Evolutionary conservation across 139 green algal species (phyloP).

Genomic region (Nannochloris sp.): DNA sequence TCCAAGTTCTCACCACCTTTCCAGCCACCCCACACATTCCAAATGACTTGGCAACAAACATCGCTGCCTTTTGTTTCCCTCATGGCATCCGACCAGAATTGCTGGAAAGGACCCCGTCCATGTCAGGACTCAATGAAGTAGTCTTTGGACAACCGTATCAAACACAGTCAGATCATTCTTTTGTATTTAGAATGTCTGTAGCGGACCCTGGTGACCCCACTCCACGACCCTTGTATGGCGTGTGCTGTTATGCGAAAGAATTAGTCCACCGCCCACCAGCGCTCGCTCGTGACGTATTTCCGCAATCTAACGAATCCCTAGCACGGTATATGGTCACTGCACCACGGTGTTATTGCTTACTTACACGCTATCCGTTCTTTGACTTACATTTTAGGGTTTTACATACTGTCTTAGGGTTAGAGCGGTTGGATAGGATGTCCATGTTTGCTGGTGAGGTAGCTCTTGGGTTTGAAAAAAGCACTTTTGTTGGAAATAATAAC

Average conservation of each 20-base stretch:
- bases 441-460: slow-evolving; percentile 40
- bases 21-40: not conserved
- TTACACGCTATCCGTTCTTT: slow-evolving; percentile 84
- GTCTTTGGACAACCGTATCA: slow-evolving; percentile 56
- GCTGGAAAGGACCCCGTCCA: slow-evolving; percentile 58
- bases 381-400: slow-evolving; percentile 84
- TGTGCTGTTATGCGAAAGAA: slow-evolving; percentile 73
- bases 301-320: slow-evolving; percentile 39
- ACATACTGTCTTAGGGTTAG: slow-evolving; percentile 64
- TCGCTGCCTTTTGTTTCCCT: slow-evolving; percentile 72
- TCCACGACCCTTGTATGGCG: slow-evolving; percentile 62
- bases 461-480: too few relatives aligned
- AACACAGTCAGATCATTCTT: slow-evolving; percentile 47
- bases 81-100: slow-evolving; percentile 52
- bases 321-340: slow-evolving; percentile 61
- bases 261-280: slow-evolving; percentile 63
- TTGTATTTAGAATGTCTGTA: slow-evolving; percentile 69
- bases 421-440: slow-evolving; percentile 68
- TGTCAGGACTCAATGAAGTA: slow-evolving; percentile 63
- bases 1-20: slow-evolving; percentile 9
- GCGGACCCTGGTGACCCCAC: slow-evolving; percentile 33
- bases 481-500: too few relatives aligned
- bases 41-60: slow-evolving; percentile 25
- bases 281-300: slow-evolving; percentile 37
- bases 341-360: slow-evolving; percentile 83